Conservation (phyloP, 2,329 filamentous ascomycete genomes). For the Colletotrichum tanaceti region DNA sequence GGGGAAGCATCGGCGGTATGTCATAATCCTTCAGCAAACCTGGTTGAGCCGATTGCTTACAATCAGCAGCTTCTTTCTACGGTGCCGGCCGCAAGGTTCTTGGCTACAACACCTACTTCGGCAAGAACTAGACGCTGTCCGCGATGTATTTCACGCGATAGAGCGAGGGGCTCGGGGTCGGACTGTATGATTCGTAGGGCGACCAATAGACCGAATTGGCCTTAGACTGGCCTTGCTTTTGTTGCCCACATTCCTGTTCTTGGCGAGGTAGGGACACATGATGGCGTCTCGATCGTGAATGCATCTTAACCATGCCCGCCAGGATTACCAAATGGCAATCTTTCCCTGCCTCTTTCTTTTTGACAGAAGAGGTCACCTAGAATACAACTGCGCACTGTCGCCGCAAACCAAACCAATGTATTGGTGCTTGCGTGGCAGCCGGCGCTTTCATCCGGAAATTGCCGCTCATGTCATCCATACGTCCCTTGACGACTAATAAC, state of each 20-base stretch:
- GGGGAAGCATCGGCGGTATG: conserved; percentile 72
- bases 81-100: conserved; percentile 78
- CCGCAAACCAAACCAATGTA: neutral
- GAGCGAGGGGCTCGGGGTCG: conserved; percentile 6
- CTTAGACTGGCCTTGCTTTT: conserved; percentile 13
- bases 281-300: conserved; percentile 12
- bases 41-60: conserved; percentile 42
- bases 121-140: conserved; percentile 59
- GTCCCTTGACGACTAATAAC: conserved; percentile 58
- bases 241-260: conserved; percentile 13
- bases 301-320: conserved; percentile 26
- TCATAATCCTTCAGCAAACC: conserved; percentile 40
- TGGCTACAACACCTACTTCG: conserved; percentile 84
- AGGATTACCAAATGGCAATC: conserved; percentile 24
- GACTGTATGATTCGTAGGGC: conserved; percentile 36
- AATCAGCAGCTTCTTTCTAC: conserved; percentile 68
- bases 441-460: neutral
- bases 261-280: conserved; percentile 24
- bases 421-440: neutral
- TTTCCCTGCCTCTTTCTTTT: conserved; percentile 20
- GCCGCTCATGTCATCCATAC: neutral
- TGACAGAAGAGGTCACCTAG: conserved; percentile 26
- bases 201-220: conserved; percentile 32
- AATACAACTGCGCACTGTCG: conserved; percentile 30
- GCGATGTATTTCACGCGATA: neutral